Conservation (phyloP, 768 basidiomycete species). For the Trametes cingulata region DNA sequence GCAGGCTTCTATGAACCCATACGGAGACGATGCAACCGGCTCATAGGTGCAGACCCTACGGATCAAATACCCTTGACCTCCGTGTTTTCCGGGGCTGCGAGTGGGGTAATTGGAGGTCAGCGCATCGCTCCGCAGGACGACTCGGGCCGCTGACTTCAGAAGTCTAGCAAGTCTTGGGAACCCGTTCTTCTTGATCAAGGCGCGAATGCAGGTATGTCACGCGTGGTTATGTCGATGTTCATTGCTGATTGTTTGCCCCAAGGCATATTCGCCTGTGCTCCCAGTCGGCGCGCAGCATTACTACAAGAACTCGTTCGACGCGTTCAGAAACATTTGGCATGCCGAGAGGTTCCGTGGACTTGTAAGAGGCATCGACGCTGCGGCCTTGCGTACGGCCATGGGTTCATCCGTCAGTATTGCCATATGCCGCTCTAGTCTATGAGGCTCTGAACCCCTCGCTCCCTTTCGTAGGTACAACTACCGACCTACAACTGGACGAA, state of each 20-base stretch:
- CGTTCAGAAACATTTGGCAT: slow-evolving; percentile 74
- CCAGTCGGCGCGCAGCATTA: slow-evolving; percentile 95
- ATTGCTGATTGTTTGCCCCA: not conserved
- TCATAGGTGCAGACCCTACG: slow-evolving; percentile 61
- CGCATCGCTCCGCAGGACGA: slow-evolving; percentile 9
- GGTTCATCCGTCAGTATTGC: slow-evolving; percentile 69
- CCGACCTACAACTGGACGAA: slow-evolving; percentile 97
- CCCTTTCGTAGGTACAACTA: slow-evolving; percentile 74
- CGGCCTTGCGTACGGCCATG: slow-evolving; percentile 92
- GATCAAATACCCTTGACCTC: slow-evolving; percentile 78
- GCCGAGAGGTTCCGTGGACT: slow-evolving; percentile 81
- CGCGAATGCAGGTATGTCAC: slow-evolving; percentile 83
- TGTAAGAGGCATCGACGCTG: slow-evolving; percentile 89
- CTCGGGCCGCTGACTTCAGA: not conserved
- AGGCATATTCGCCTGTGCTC: slow-evolving; percentile 93
- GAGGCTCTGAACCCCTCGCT: not conserved
- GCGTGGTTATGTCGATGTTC: not conserved
- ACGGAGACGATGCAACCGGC: slow-evolving; percentile 64
- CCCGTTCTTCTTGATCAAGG: slow-evolving; percentile 94
- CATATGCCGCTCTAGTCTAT: not conserved
- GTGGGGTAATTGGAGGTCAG: slow-evolving; percentile 87
- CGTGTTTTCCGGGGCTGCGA: slow-evolving; percentile 82
- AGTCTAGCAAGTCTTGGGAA: slow-evolving; percentile 72
- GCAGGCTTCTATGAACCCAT: slow-evolving; percentile 96
- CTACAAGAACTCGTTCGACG: slow-evolving; percentile 84